Evolutionary conservation across 257 asterid species (phyloP), one percentile per base, ranked within the genome.

Genomic region (Nicotiana undulata): DNA sequence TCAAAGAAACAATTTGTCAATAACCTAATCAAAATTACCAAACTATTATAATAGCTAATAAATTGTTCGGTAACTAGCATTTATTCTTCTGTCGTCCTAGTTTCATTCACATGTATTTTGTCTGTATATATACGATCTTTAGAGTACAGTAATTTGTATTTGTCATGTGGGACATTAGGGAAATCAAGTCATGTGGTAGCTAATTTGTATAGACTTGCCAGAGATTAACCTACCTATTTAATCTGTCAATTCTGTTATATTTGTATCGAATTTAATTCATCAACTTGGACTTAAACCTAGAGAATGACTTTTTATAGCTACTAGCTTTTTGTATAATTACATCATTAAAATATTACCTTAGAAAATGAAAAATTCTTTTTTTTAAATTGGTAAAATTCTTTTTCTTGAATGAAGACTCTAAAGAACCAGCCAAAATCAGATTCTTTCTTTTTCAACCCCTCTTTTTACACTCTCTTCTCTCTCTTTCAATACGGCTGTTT

Each of bases 361-460:
- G 44, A 37, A 37, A 37, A 34, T 6, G 6, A 37, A 37, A 40
- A 37, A 6, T 2, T 6, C 46, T 29, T 15, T 63, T 65, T 65
- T 49, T 9, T n/a, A n/a, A 49, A 29, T 40, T 70, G 77, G 5
- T 72, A 72, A 72, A 49, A 72, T 72, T 49, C 40, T 72, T 7
- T 79, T 56, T 29, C 22, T 9, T 79, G 29, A 63, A 44, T 56
- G 85, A 81, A 82, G 81, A 84, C 56, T 83, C 46, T 40, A 79
- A n/a, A 83, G 87, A 88, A 79, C 81, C 75, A 79, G 80, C 87
- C 87, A 82, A 90, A 82, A 84, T 79, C 83, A 86, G 92, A 87
- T 92, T 90, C 92, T 88, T 67, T 75, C 92, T 88, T 67, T 75
- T 63, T 75, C 82, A 12, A 32, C 37, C 24, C 66, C 86, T 79